Base-by-base conservation (phyloP, 345 rosid species). In the Carallia pectinifolia region DNA sequence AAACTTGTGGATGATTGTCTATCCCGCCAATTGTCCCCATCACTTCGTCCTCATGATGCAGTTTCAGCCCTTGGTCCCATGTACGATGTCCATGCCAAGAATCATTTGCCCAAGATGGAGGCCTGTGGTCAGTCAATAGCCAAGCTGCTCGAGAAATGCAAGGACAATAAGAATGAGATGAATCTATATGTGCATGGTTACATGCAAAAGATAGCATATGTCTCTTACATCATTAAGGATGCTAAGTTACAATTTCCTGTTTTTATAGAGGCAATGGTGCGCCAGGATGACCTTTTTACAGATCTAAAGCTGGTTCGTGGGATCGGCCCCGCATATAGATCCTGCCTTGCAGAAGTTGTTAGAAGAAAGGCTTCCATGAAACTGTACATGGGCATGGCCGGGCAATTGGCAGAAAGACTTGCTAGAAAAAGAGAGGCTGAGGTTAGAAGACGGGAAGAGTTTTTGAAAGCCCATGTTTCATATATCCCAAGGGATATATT, bases 11-110 rank as follows among this genome's bases (percentile, higher is more conserved):
- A 96, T 80, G 98, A 92, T 67, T 90, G 98, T 76, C 81, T 92
- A 71, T 88, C 96, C 70, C 65, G 84, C 76, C 97, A 89, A 64
- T 53, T 89, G 53, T 88, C 99, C 53, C 88, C 98, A 64, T 90
- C 99, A 34, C 87, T 89, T 30, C 97, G 99, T 31, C 99, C 98
- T 67, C 98, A 96, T 64, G 98, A 92, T 84, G 98, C 96, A 50
- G 99, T 96, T 80, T 90, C 98, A 52, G 99, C 98, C n/a, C 84
- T 96, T 73, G 98, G 99, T 78, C 98, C 91, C 66, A 90, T 96
- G 98, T 92, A 92, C 76, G 98, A 96, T 73, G 95, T 88, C 76
- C 99, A 96, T 72, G 96, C 90, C 74, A 90, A 92, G 85, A 87
- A 73, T 79, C 97, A 90, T 71, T 89, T 96, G 48, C 97, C 99